Conservation (phyloP, 2,329 filamentous ascomycete genomes). For the Ceratocystis variospora region DNA sequence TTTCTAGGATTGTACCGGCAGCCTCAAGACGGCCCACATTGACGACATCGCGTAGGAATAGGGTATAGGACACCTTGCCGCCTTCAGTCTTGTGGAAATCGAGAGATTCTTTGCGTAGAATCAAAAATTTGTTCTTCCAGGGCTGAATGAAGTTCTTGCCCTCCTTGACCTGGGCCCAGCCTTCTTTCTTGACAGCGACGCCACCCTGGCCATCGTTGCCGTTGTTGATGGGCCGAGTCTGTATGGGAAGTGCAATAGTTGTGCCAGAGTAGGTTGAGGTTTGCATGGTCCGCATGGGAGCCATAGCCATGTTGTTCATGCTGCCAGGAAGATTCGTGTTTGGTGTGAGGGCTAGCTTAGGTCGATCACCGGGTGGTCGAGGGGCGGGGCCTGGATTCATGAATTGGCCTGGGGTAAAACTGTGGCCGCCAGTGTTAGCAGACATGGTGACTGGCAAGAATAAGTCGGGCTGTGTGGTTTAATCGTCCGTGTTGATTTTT, state of each 20-base stretch:
- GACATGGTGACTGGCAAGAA: constrained; percentile 13
- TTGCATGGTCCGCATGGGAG: constrained; percentile 52
- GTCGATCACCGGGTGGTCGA: constrained; percentile 70
- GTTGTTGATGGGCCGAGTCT: constrained; percentile 45
- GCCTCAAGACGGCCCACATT: constrained; percentile 85
- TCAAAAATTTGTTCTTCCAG: constrained; percentile 85
- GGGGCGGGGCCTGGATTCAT: constrained; percentile 96
- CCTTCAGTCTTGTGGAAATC: constrained; percentile 90
- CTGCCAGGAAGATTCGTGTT: constrained; percentile 61
- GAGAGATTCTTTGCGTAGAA: constrained; percentile 80
- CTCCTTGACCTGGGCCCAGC: constrained; percentile 78
- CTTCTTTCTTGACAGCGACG: constrained; percentile 64
- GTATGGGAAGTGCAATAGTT: constrained; percentile 58
- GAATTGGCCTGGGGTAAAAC: constrained; percentile 48
- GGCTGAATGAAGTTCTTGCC: constrained; percentile 70
- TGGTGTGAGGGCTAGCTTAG: constrained; percentile 66
- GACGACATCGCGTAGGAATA: constrained; percentile 74
- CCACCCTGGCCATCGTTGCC: constrained; percentile 51
- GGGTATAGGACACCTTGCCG: constrained; percentile 73
- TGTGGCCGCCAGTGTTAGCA: constrained; percentile 16
- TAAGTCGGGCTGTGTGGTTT: neutral
- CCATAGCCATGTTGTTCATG: constrained; percentile 58
- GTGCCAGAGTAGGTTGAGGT: constrained; percentile 56
- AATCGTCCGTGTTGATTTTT: neutral
- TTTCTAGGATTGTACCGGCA: constrained; percentile 84